Conservation (phyloP, 768 basidiomycete genomes). For the Infundibulicybe gibba region DNA sequence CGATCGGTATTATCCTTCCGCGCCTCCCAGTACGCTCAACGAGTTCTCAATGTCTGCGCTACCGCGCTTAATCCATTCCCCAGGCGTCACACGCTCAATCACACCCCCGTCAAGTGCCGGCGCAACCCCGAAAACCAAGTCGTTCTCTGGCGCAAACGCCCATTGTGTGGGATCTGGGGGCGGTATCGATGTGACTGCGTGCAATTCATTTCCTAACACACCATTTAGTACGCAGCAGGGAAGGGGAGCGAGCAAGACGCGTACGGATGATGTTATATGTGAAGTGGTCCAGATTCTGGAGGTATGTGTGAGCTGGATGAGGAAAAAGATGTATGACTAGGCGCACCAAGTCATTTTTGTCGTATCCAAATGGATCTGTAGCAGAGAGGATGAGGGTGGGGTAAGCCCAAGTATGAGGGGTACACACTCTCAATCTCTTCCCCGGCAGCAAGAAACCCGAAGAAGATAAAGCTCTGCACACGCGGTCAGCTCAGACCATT, state of each 20-base stretch:
- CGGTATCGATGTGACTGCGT: slow-evolving; percentile 56
- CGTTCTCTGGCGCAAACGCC: slow-evolving; percentile 60
- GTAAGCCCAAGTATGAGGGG: slow-evolving; percentile 3
- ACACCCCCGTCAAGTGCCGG: slow-evolving; percentile 14
- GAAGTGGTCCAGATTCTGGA: slow-evolving; percentile 68
- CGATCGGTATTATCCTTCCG: background rate
- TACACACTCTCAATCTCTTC: slow-evolving; percentile 72
- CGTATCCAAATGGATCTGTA: slow-evolving; percentile 57
- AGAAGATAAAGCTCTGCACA: slow-evolving; percentile 61
- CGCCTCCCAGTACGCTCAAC: slow-evolving; percentile 17
- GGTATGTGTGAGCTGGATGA: background rate
- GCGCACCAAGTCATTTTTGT: slow-evolving; percentile 67
- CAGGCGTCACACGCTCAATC: slow-evolving; percentile 44
- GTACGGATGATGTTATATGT: slow-evolving; percentile 65
- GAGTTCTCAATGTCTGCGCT: slow-evolving; percentile 37
- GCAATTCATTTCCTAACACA: slow-evolving; percentile 52
- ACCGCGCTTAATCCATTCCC: slow-evolving; percentile 56
- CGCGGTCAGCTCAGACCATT: background rate
- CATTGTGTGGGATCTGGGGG: slow-evolving; percentile 56
- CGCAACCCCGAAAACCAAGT: slow-evolving; percentile 39
- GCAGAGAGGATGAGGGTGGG: background rate
- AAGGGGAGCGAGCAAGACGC: slow-evolving; percentile 18
- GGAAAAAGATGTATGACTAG: background rate
- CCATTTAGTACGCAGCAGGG: background rate
- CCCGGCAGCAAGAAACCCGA: slow-evolving; percentile 70